Percentiles rank a stretch among this genome's conserved stretches.
Evolutionary conservation across 345 rosid species (phyloP).

Genomic region (Mangifera indica): DNA sequence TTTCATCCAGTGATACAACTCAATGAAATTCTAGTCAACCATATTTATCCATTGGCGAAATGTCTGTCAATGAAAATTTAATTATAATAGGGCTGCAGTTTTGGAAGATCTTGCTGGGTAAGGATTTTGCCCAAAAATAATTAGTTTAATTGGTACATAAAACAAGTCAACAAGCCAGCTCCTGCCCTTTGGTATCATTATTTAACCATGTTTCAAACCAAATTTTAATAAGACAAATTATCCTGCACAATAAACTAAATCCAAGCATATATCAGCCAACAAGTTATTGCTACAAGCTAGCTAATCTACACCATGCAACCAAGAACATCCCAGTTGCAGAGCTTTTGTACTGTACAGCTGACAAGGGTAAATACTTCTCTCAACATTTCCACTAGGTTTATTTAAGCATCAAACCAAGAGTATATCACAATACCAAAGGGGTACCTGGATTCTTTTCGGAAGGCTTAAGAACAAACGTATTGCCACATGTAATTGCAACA

Average conservation of each 20-base stretch:
- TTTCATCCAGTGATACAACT: not conserved
- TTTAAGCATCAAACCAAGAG: not conserved
- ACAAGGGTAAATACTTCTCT: not conserved
- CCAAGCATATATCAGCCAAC: not conserved
- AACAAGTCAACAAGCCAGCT: not conserved
- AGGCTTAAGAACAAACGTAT: conserved; percentile 47
- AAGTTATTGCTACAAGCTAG: not conserved
- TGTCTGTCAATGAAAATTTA: not conserved
- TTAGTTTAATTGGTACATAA: not conserved
- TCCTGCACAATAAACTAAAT: not conserved
- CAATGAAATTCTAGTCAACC: not conserved
- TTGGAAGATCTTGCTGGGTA: not conserved
- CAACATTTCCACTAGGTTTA: conserved; percentile 1
- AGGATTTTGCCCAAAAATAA: not conserved
- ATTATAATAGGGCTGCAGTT: conserved; percentile 2
- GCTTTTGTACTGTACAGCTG: not conserved
- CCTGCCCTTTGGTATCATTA: not conserved
- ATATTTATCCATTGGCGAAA: not conserved
- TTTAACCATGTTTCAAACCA: not conserved
- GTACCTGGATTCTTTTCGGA: conserved; percentile 44
- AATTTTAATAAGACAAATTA: not conserved
- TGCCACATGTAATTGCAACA: conserved; percentile 44
- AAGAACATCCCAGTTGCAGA: not conserved
- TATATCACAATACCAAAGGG: conserved; percentile 5
- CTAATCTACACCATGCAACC: not conserved